Evolutionary conservation across 805 yeast species (phyloP), one percentile per base, ranked within the genome.

Genomic region (Komagataella populi): DNA sequence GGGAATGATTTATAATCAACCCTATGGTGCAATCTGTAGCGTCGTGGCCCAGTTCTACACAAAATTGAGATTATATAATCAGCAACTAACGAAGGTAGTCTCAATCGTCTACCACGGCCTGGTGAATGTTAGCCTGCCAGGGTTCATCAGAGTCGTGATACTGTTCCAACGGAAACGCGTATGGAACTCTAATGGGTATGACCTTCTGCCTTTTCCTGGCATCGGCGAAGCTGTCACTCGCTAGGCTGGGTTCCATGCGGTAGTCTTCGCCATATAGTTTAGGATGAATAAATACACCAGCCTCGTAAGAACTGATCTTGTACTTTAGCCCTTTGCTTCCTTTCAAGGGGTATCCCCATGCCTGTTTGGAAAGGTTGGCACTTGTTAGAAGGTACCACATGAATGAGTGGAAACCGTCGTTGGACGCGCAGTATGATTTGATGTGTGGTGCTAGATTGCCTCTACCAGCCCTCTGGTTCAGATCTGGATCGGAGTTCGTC

Each of bases 301-400:
- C 71, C 59, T 81, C 87, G 61, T 69, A 81, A 3, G 70, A 78
- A 60, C 55, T 63, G 51, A 65, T 68, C 56, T 56, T 57, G 53
- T 58, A 65, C 8, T 62, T 58, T 30, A 30, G 39, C n/a, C 71
- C 68, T 12, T 54, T 58, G n/a, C 54, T 55, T 3, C 57, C 55
- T 23, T 63, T 51, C 45, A 61, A 57, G 14, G 68, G 66, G 4
- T 60, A 65, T 0, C 96, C 96, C 96, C 96, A 87, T 1, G 95
- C 96, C 54, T 79, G 84, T 51, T 77, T 77, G 36, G 90, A 82
- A 45, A 86, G 59, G 59, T 87, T 87, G 36, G 87, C 84, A 48
- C 89, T 82, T 0, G 93, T 84, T 60, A 84, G 70, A 5, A 84
- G 62, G 17, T 81, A 73, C 95, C 95, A 87, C 49, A 77, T 73